A percentile compares a stretch with the other conserved stretches of the same genome.
Conservation (phyloP, 2,329 filamentous ascomycete species). For the Sclerotinia minor region DNA sequence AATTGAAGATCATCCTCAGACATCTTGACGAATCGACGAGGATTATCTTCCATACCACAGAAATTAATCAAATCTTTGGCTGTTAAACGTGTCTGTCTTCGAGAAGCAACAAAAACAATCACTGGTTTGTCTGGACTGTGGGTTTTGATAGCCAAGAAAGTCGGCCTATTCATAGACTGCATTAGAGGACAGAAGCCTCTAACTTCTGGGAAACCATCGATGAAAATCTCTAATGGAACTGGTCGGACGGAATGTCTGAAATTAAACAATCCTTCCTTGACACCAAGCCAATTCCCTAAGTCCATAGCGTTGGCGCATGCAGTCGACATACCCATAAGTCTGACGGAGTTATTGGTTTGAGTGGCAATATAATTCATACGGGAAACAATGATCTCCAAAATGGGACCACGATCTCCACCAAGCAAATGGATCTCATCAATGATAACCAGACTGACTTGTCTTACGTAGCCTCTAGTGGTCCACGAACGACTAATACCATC, state of each 20-base stretch:
- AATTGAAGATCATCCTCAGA: conserved; percentile 89
- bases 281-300: conserved; percentile 92
- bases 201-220: conserved; percentile 94
- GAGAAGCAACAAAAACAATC: conserved; percentile 96
- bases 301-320: conserved; percentile 95
- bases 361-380: conserved; percentile 98
- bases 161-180: conserved; percentile 98
- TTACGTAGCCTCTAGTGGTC: conserved; percentile 95
- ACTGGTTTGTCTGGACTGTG: conserved; percentile 96
- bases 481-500: conserved; percentile 98
- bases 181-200: conserved; percentile 95
- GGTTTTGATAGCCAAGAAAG: conserved; percentile 92
- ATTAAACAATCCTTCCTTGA: conserved; percentile 94
- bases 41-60: conserved; percentile 98
- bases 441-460: conserved; percentile 92
- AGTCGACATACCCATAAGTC: conserved; percentile 97
- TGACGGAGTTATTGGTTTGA: conserved; percentile 84
- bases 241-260: conserved; percentile 96
- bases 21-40: conserved; percentile 88
- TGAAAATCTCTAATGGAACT: conserved; percentile 93
- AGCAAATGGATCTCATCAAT: conserved; percentile 98
- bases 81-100: conserved; percentile 89
- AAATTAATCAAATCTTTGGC: conserved; percentile 96
- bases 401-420: conserved; percentile 94
- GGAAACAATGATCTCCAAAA: conserved; percentile 93